phyloP scores from a whole-genome alignment of 2,329 filamentous ascomycete genomes.

The Talaromyces piceae region DNA sequence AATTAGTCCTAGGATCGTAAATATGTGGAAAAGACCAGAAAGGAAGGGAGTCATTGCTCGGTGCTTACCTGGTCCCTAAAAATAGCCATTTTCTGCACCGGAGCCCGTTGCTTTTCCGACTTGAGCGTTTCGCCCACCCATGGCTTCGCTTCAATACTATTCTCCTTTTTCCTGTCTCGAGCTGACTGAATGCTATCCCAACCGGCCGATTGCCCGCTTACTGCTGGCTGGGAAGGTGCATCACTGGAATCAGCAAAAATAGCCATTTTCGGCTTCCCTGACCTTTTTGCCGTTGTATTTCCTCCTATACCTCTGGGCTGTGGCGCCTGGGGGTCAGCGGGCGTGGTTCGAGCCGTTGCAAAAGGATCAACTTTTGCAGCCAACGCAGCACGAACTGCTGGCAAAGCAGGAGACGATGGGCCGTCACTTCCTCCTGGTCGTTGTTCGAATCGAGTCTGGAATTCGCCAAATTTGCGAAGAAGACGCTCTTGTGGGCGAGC shows the following conservation, averaged over 20 bases:
- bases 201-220: conserved; percentile 55
- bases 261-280: conserved; percentile 71
- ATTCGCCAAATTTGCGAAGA: conserved; percentile 84
- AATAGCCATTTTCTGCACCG: conserved; percentile 73
- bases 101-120: conserved; percentile 72
- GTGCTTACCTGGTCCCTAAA: conserved; percentile 93
- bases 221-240: conserved; percentile 47
- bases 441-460: conserved; percentile 69
- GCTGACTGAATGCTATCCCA: conserved; percentile 91
- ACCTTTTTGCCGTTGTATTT: conserved; percentile 50
- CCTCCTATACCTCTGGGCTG: conserved; percentile 43
- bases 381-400: conserved; percentile 71
- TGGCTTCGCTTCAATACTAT: conserved; percentile 73
- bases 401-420: conserved; percentile 80
- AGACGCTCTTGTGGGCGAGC: conserved; percentile 75
- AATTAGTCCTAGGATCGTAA: conserved; percentile 98
- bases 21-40: conserved; percentile 55
- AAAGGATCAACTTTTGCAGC: conserved; percentile 84
- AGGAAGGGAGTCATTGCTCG: conserved; percentile 26
- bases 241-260: conserved; percentile 79
- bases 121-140: conserved; percentile 91
- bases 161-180: conserved; percentile 88
- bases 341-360: conserved; percentile 43
- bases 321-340: conserved; percentile 59
- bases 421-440: conserved; percentile 54